Percentiles rank a stretch among this genome's conserved stretches.
These are phyloP conservation scores for Rosa chinensis DNA, from an alignment of 306 rosid genomes.

Conservation along the genomic window DNA sequence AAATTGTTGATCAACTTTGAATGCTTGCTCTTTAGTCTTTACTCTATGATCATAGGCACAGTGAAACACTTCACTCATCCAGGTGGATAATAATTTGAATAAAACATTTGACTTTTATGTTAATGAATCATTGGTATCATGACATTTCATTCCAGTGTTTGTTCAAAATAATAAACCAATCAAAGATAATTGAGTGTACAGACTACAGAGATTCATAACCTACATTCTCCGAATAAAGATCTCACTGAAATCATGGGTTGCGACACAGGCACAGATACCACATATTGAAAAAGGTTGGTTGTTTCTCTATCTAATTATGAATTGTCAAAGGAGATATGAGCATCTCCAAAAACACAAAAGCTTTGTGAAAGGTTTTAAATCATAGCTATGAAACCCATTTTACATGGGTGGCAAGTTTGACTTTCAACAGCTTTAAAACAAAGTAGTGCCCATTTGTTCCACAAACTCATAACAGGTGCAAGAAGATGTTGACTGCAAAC, in stretches of 20 bases:
- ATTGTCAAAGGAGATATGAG: not conserved
- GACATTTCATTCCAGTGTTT: not conserved
- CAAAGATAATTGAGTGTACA: not conserved
- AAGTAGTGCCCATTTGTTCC: constrained; percentile 7
- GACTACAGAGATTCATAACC: not conserved
- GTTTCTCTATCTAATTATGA: not conserved
- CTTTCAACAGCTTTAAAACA: not conserved
- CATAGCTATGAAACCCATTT: not conserved
- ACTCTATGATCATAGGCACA: not conserved
- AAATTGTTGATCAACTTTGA: not conserved
- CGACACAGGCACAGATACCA: too few relatives aligned
- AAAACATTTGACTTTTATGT: not conserved
- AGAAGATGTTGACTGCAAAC: not conserved
- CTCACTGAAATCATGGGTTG: not conserved
- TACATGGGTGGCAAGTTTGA: constrained; percentile 1
- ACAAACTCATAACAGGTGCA: constrained; percentile 6
- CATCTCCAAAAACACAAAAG: not conserved
- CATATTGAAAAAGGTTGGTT: not conserved
- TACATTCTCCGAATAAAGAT: not conserved
- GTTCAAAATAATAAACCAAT: not conserved
- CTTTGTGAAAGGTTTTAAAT: not conserved
- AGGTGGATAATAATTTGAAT: not conserved
- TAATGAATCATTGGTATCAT: not conserved
- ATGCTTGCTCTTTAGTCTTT: not conserved
- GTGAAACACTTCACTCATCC: not conserved